Evolutionary conservation across 2,329 filamentous ascomycete genomes (phyloP), one percentile per base, ranked within the genome.

Genomic region (Cladosporium sp.): DNA sequence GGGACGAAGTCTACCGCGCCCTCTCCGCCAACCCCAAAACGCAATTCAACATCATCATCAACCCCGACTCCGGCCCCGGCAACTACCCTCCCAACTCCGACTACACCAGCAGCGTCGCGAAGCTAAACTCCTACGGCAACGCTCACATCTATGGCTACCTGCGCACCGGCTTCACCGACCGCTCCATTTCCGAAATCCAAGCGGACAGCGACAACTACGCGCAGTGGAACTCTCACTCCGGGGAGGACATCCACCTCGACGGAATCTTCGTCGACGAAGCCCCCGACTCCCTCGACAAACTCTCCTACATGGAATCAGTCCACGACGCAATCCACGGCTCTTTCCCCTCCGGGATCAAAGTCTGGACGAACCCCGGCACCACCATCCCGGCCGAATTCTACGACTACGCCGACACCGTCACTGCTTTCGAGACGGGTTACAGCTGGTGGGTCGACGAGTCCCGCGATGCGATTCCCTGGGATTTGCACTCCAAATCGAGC

Each of bases 231-330:
- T 39, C 39, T 13, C 49, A 50, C 38, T 20, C 39, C n/a, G 16
- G 33, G n/a, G 35, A 47, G 9, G 56, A 59, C 38, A 59, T 62
- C 42, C 53, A 58, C 30, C 36, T 62, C 16, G 41, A 56, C 15
- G 62, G 62, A 18, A 61, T 65, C 50, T 65, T 64, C 50, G 53
- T 62, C 46, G 62, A 64, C 53, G 62, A 65, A 50, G 49, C 61
- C 29, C 62, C 61, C 18, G 29, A 29, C 19, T 22, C 22, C 13
- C 41, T 46, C 38, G 35, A 45, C 35, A 51, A 51, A 25, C 35
- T 51, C 7, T 18, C 22, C 36, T 51, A 51, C 43, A 51, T 51
- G 49, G 41, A 51, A 22, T 25, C 33, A 29, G 43, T 51, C 33
- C 43, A 51, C 29, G 38, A 45, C 29, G 6, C 41, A 35, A 51